These are phyloP conservation scores for Flaveria brownii DNA, from an alignment of 129 eudicot genomes.

Conservation along the genomic window DNA sequence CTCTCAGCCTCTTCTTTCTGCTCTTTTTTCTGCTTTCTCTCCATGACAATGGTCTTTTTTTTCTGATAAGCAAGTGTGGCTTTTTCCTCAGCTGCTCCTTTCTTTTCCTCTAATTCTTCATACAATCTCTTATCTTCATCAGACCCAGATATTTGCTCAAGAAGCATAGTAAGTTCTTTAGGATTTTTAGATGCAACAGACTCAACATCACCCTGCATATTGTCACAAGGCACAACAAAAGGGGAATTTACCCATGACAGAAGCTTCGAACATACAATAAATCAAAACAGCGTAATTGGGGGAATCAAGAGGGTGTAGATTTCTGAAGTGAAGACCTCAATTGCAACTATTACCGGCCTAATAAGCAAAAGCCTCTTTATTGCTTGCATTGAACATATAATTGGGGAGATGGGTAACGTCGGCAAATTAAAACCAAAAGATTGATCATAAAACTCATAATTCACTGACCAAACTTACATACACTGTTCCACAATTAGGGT, in stretches of 20 bases:
- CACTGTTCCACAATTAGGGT: background rate
- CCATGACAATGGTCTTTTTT: conserved; percentile 77
- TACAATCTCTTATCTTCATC: conserved; percentile 82
- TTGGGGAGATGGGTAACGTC: too few relatives aligned
- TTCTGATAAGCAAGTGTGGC: conserved; percentile 84
- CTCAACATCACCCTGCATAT: conserved; percentile 99
- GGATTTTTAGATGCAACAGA: conserved; percentile 97
- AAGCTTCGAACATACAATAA: conserved; percentile 32
- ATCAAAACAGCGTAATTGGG: conserved; percentile 46
- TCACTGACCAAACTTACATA: background rate
- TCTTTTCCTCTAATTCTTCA: conserved; percentile 84
- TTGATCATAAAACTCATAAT: background rate
- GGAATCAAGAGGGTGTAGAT: too few relatives aligned
- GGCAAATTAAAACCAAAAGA: conserved; percentile 3
- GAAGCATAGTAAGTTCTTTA: conserved; percentile 84
- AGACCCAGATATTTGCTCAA: conserved; percentile 98
- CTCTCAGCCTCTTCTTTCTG: conserved; percentile 98
- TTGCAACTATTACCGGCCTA: too few relatives aligned
- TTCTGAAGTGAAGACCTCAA: too few relatives aligned
- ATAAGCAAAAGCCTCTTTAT: too few relatives aligned
- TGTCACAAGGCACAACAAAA: too few relatives aligned
- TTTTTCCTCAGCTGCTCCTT: conserved; percentile 87
- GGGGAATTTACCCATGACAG: conserved; percentile 28
- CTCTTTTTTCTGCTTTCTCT: conserved; percentile 93
- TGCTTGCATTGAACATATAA: too few relatives aligned